Conservation (phyloP, 495 filamentous ascomycete species). For the Clavariopsis aquatica region DNA sequence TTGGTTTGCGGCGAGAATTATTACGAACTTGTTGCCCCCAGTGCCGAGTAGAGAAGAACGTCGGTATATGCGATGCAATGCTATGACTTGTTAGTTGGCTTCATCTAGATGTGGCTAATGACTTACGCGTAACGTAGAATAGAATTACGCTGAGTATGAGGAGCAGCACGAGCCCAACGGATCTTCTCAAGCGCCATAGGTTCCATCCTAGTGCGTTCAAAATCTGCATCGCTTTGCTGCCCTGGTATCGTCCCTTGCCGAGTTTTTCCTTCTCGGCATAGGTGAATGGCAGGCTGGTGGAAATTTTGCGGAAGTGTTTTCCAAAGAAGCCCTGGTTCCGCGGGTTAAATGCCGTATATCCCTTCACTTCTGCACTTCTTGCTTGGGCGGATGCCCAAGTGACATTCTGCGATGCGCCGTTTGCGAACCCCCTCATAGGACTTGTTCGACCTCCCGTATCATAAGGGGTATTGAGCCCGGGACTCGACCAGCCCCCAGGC, state of each 20-base stretch:
- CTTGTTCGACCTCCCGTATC: slow-evolving; percentile 67
- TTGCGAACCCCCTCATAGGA: slow-evolving; percentile 53
- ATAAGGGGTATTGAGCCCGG: slow-evolving; percentile 66
- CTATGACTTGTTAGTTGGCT: slow-evolving; percentile 36
- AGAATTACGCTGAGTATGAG: slow-evolving; percentile 65
- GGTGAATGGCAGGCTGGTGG: slow-evolving; percentile 67
- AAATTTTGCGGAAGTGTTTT: slow-evolving; percentile 73
- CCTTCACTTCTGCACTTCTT: slow-evolving; percentile 71
- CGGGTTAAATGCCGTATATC: slow-evolving; percentile 80
- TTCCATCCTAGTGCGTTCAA: slow-evolving; percentile 46
- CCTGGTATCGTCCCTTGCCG: slow-evolving; percentile 50
- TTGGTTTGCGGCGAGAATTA: slow-evolving; percentile 90
- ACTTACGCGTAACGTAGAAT: slow-evolving; percentile 70
- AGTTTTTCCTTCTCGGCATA: slow-evolving; percentile 80
- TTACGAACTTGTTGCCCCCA: slow-evolving; percentile 86
- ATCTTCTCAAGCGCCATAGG: slow-evolving; percentile 58
- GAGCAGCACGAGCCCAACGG: slow-evolving; percentile 58
- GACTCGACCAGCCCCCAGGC: slow-evolving; percentile 84
- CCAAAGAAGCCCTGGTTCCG: slow-evolving; percentile 79
- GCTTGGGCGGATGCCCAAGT: slow-evolving; percentile 81
- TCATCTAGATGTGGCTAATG: slow-evolving; percentile 46
- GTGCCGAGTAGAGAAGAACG: slow-evolving; percentile 61
- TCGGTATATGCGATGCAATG: slow-evolving; percentile 54
- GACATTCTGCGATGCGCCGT: slow-evolving; percentile 56
- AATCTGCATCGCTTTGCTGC: slow-evolving; percentile 39